Evolutionary conservation across 2,329 filamentous ascomycete genomes (phyloP).

Genomic region (Penicillium sp.): DNA sequence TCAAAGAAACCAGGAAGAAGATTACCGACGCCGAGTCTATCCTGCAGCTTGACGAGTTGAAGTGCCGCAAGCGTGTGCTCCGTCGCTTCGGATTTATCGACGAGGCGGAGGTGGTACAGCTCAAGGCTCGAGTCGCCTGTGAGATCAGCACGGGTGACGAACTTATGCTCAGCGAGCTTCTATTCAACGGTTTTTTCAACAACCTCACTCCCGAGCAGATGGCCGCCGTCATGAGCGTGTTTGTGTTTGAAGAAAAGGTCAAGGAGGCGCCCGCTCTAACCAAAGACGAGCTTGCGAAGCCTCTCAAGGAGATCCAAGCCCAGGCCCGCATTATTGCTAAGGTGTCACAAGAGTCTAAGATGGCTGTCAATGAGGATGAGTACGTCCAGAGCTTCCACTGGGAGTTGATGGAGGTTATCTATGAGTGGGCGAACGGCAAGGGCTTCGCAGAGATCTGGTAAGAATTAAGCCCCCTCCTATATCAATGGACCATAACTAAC

Average conservation of each 20-base stretch:
- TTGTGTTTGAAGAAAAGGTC: slow-evolving; percentile 96
- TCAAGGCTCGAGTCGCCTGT: slow-evolving; percentile 95
- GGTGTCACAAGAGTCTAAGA: slow-evolving; percentile 89
- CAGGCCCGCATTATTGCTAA: slow-evolving; percentile 88
- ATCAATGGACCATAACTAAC: slow-evolving; percentile 1
- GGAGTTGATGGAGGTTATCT: slow-evolving; percentile 95
- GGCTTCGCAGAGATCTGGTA: slow-evolving; percentile 94
- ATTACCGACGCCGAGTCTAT: slow-evolving; percentile 82
- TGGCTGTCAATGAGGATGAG: slow-evolving; percentile 90
- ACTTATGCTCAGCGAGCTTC: slow-evolving; percentile 81
- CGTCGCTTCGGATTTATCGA: slow-evolving; percentile 94
- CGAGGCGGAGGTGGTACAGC: slow-evolving; percentile 87
- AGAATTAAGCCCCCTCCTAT: slow-evolving; percentile 37
- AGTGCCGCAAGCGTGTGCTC: slow-evolving; percentile 90
- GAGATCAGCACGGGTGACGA: slow-evolving; percentile 98
- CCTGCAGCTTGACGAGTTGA: slow-evolving; percentile 90
- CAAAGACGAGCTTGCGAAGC: slow-evolving; percentile 75
- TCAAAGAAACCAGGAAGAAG: slow-evolving; percentile 82
- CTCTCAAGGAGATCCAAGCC: slow-evolving; percentile 77
- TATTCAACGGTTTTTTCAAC: slow-evolving; percentile 98
- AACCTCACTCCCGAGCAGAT: slow-evolving; percentile 83
- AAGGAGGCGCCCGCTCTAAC: slow-evolving; percentile 67
- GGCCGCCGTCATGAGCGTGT: slow-evolving; percentile 81
- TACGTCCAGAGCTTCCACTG: slow-evolving; percentile 86
- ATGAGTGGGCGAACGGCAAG: slow-evolving; percentile 82